Evolutionary conservation across 768 basidiomycete species (phyloP).

Genomic region (Pulveroboletus ravenelii): DNA sequence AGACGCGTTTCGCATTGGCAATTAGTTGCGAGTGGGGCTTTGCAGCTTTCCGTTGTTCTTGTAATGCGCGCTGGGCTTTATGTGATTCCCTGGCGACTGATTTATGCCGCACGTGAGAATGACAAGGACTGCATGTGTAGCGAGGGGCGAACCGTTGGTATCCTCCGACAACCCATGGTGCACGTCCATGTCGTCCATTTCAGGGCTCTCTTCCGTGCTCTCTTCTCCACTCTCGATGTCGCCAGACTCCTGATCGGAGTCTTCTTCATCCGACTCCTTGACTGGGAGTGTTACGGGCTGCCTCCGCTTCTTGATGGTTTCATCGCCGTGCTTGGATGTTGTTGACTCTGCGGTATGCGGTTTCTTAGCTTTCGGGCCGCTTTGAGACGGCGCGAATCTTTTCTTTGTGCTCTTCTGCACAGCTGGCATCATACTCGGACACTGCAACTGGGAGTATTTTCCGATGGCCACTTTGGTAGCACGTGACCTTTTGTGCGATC

Average conservation of each 20-base stretch:
- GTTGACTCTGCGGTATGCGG: slow-evolving; percentile 37
- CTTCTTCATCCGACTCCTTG: slow-evolving; percentile 33
- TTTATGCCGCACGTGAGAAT: slow-evolving; percentile 3
- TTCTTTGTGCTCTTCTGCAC: slow-evolving; percentile 45
- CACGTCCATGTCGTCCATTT: slow-evolving; percentile 31
- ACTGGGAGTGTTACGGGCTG: slow-evolving; percentile 48
- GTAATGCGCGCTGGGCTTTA: slow-evolving; percentile 61
- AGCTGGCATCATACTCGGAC: slow-evolving; percentile 35
- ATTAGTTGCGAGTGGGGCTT: slow-evolving; percentile 76
- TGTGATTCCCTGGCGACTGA: slow-evolving; percentile 66
- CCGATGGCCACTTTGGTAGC: slow-evolving; percentile 1
- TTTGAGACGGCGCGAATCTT: slow-evolving; percentile 43
- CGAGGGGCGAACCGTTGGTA: slow-evolving; percentile 49
- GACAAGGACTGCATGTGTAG: background rate
- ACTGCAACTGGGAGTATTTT: slow-evolving; percentile 1
- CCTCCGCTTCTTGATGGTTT: slow-evolving; percentile 52
- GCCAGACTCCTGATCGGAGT: slow-evolving; percentile 34
- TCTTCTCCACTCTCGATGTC: slow-evolving; percentile 31
- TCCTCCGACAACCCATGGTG: slow-evolving; percentile 39
- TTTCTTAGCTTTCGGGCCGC: slow-evolving; percentile 52
- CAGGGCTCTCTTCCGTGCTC: slow-evolving; percentile 15
- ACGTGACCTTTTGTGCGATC: slow-evolving; percentile 15
- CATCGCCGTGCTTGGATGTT: slow-evolving; percentile 17
- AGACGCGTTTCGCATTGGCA: slow-evolving; percentile 66
- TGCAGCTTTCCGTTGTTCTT: slow-evolving; percentile 65